These are phyloP conservation scores for Phytopythium cucurbitacearum DNA, from an alignment of 352 stramenopile genomes.

Conservation along the genomic window DNA sequence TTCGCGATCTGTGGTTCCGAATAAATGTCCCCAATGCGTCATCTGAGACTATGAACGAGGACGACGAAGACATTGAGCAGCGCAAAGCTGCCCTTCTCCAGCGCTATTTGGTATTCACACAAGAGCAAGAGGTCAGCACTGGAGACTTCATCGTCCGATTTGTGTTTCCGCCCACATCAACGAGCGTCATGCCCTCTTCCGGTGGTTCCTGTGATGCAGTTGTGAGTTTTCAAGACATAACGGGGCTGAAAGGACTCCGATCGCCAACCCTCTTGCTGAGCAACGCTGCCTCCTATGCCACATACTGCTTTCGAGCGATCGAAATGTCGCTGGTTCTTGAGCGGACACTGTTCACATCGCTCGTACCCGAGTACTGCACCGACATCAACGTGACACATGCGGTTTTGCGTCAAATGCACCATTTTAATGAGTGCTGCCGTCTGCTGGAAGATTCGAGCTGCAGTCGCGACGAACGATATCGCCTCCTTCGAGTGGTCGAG, in stretches of 20 bases:
- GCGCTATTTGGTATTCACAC: constrained; percentile 9
- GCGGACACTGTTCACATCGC: constrained; percentile 24
- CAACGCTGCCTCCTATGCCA: no score
- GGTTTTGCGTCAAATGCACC: constrained; percentile 24
- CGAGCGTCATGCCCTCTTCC: background rate
- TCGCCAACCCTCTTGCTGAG: no score
- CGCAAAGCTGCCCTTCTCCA: constrained; percentile 47
- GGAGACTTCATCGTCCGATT: constrained; percentile 34
- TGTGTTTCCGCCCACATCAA: constrained; percentile 9
- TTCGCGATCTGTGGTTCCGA: constrained; percentile 11
- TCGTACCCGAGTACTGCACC: constrained; percentile 4
- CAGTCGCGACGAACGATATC: constrained; percentile 1
- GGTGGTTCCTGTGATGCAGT: background rate
- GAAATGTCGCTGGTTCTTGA: constrained; percentile 24
- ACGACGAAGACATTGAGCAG: constrained; percentile 50
- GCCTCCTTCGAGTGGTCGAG: constrained; percentile 17
- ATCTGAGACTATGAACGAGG: constrained; percentile 14
- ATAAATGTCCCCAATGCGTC: constrained; percentile 2
- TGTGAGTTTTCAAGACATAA: no score
- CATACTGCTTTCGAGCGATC: constrained; percentile 14
- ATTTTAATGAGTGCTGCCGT: constrained; percentile 18
- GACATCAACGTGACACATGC: constrained; percentile 8
- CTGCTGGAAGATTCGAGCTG: background rate
- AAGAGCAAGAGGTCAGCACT: constrained; percentile 25
- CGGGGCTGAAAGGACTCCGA: no score